Conservation (phyloP, 108 stramenopile genomes). For the Skeletonema potamos region DNA sequence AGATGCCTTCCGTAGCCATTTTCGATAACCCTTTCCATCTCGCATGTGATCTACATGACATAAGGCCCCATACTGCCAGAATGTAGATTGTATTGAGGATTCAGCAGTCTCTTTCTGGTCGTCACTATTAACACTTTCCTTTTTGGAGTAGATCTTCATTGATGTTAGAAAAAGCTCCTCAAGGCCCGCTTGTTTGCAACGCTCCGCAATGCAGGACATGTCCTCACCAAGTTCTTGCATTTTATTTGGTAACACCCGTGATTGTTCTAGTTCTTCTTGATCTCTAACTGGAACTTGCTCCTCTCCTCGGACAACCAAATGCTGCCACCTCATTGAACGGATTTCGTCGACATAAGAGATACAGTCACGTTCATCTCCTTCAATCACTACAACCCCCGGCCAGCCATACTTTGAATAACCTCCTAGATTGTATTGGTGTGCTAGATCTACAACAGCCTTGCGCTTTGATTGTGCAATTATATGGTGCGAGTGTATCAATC, state of each 20-base stretch:
- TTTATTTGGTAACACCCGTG: constrained; percentile 16
- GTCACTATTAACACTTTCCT: constrained; percentile 4
- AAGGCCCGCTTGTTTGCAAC: constrained; percentile 66
- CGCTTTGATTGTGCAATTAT: constrained; percentile 85
- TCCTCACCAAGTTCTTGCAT: constrained; percentile 56
- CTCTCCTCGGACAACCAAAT: constrained; percentile 75
- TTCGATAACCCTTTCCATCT: constrained; percentile 64
- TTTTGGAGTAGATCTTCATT: constrained; percentile 65
- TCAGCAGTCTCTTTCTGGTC: neutral
- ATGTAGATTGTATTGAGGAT: neutral
- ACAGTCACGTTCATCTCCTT: constrained; percentile 68
- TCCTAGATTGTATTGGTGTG: constrained; percentile 55
- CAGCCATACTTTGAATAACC: constrained; percentile 85
- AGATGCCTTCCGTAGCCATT: constrained; percentile 65
- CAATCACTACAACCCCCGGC: constrained; percentile 78
- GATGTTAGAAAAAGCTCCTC: constrained; percentile 65
- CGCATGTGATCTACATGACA: constrained; percentile 85
- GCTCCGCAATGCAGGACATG: constrained; percentile 63
- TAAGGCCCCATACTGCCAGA: constrained; percentile 53
- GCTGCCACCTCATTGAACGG: constrained; percentile 69
- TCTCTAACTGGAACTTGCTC: constrained; percentile 38
- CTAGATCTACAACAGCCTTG: constrained; percentile 55
- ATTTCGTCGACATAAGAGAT: constrained; percentile 64
- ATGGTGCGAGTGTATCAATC: constrained; percentile 83
- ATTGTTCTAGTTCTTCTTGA: constrained; percentile 5